These are phyloP conservation scores for Penicillium simplicissimum DNA, from an alignment of 495 filamentous ascomycete genomes.

Conservation along the genomic window DNA sequence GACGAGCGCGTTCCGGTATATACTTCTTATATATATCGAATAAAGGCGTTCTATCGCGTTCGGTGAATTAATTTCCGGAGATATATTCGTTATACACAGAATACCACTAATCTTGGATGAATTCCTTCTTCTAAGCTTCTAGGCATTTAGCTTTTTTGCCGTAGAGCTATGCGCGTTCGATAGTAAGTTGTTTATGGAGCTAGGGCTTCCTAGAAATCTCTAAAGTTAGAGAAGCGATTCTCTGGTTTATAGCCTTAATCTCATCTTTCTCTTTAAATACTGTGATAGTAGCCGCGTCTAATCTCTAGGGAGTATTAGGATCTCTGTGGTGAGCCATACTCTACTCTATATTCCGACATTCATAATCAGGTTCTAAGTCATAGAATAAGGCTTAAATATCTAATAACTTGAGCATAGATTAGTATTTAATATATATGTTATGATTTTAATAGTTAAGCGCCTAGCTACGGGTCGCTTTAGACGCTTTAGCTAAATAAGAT, in stretches of 20 bases:
- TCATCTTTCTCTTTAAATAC: neutral
- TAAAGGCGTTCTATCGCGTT: neutral
- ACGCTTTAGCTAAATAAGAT: slow-evolving; percentile 21
- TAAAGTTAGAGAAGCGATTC: too few relatives aligned
- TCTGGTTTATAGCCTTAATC: too few relatives aligned
- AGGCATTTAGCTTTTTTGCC: neutral
- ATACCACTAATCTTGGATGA: neutral
- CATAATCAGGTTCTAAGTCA: neutral
- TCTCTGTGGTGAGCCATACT: neutral
- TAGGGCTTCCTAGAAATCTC: too few relatives aligned
- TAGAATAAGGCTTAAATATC: slow-evolving; percentile 22
- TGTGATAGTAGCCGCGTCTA: neutral
- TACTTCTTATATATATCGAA: neutral
- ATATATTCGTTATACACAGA: neutral
- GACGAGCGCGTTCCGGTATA: neutral
- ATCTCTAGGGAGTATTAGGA: neutral
- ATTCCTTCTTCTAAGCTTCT: neutral
- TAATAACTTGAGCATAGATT: slow-evolving; percentile 16
- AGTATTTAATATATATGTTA: slow-evolving; percentile 24
- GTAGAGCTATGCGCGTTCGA: neutral
- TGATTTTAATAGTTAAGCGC: slow-evolving; percentile 18
- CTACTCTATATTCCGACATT: neutral
- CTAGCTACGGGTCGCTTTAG: slow-evolving; percentile 17
- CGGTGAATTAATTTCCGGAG: neutral
- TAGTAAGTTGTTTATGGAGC: neutral